Evolutionary conservation across 495 filamentous ascomycete genomes (phyloP).

Genomic region (Hypoxylon trugodes): DNA sequence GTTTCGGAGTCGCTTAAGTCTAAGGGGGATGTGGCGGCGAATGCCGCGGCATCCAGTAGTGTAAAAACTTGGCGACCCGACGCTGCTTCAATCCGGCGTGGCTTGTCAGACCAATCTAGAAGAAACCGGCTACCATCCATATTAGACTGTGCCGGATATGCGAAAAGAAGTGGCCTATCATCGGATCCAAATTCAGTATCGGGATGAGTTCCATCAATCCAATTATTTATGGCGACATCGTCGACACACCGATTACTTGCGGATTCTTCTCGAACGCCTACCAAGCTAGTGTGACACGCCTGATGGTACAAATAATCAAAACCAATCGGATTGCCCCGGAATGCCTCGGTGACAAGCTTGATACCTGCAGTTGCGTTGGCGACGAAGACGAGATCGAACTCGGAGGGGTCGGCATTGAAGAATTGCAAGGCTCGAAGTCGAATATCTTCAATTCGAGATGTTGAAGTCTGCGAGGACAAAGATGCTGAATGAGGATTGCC

Average conservation of each 20-base stretch:
- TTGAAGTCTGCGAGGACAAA: slow-evolving; percentile 78
- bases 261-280: slow-evolving; percentile 82
- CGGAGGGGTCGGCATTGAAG: slow-evolving; percentile 83
- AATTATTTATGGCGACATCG: slow-evolving; percentile 72
- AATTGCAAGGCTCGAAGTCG: slow-evolving; percentile 76
- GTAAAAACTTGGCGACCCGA: slow-evolving; percentile 62
- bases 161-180: slow-evolving; percentile 65
- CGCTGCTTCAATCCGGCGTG: slow-evolving; percentile 51
- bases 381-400: slow-evolving; percentile 91
- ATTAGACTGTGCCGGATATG: slow-evolving; percentile 92
- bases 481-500: slow-evolving; percentile 95
- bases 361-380: slow-evolving; percentile 92
- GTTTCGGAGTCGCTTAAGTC: slow-evolving; percentile 67
- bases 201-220: slow-evolving; percentile 58
- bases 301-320: slow-evolving; percentile 87
- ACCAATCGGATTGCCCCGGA: slow-evolving; percentile 68
- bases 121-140: slow-evolving; percentile 87
- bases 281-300: slow-evolving; percentile 86
- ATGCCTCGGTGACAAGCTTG: slow-evolving; percentile 81
- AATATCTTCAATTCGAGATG: slow-evolving; percentile 76
- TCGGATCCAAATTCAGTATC: slow-evolving; percentile 12
- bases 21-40: slow-evolving; percentile 78
- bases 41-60: slow-evolving; percentile 88
- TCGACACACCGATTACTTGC: slow-evolving; percentile 70
- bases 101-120: slow-evolving; percentile 68